Base-by-base conservation (phyloP, 2,329 filamentous ascomycete species). In the Didymella sp. region DNA sequence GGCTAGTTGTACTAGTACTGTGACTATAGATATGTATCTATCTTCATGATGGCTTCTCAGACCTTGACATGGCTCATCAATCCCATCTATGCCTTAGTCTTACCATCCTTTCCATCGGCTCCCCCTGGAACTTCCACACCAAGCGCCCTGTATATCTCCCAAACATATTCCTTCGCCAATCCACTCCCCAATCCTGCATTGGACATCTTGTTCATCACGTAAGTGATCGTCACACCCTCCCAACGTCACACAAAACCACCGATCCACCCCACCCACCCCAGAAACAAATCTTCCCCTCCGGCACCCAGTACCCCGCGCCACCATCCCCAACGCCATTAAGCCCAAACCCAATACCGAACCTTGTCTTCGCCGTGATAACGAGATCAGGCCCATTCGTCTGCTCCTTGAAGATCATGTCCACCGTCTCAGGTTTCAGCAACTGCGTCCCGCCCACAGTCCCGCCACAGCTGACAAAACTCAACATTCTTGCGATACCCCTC, bases 151-250 rank as follows among this genome's bases (percentile, higher is more conserved):
- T 65, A 67, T n/a, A 64, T 41, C 2, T 51, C 49, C 42, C 25
- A 40, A 9, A 67, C 8, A 44, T 57, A 65, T 3, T 33, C 37
- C 37, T 42, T 55, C 11, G 51, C 49, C 38, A 53, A 43, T 13
- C 51, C 38, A 21, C 47, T 62, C 2, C 60, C 60, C 50, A 62
- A 25, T 0, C 31, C 43, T 11, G 40, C 53, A 40, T 33, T 45
- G 1, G 43, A 49, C 62, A 68, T 68, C 46, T 63, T 64, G 9
- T 68, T 68, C 65, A 68, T 66, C 17, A 61, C 41, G 45, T 68
- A 68, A 1, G 48, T 37, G 31, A 68, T 50, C 5, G 61, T 65
- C 22, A 68, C 11, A 9, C 47, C 4, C 63, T 38, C 2, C 62
- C 65, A 5, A 60, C 55, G 44, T 66, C 65, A 30, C 59, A 58